phyloP scores from a whole-genome alignment of 192 early-diverging fungal genomes.

The Rhizophagus clarus region DNA sequence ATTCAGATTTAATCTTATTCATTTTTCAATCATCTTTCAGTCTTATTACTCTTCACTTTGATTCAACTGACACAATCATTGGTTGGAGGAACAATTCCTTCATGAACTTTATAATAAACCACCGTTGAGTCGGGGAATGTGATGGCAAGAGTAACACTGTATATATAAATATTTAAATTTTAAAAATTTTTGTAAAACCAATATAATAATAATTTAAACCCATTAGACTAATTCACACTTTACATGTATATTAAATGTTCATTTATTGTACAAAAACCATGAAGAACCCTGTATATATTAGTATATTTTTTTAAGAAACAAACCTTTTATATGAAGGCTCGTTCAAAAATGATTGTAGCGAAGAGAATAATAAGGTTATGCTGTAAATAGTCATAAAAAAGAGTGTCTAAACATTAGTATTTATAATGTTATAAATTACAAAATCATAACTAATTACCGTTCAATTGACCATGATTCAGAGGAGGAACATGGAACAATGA shows the following conservation, averaged over 20 bases:
- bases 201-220: neutral
- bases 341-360: neutral
- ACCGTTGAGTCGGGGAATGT: constrained; percentile 28
- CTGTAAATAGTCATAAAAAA: neutral
- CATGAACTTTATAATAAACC: constrained; percentile 34
- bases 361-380: constrained; percentile 7
- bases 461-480: constrained; percentile 11
- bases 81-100: constrained; percentile 12
- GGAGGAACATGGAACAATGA: constrained; percentile 2
- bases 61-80: constrained; percentile 1
- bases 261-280: neutral
- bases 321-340: neutral
- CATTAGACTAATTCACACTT: neutral
- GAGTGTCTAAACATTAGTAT: neutral
- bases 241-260: constrained; percentile 4
- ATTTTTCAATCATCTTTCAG: neutral
- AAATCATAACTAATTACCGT: neutral
- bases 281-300: neutral
- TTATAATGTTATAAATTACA: neutral
- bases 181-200: neutral
- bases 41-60: neutral
- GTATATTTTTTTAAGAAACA: neutral
- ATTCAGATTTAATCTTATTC: neutral
- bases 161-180: constrained; percentile 2
- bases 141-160: constrained; percentile 30